These are phyloP conservation scores for Canavalia gladiata DNA, from an alignment of 306 rosid species.

Conservation along the genomic window DNA sequence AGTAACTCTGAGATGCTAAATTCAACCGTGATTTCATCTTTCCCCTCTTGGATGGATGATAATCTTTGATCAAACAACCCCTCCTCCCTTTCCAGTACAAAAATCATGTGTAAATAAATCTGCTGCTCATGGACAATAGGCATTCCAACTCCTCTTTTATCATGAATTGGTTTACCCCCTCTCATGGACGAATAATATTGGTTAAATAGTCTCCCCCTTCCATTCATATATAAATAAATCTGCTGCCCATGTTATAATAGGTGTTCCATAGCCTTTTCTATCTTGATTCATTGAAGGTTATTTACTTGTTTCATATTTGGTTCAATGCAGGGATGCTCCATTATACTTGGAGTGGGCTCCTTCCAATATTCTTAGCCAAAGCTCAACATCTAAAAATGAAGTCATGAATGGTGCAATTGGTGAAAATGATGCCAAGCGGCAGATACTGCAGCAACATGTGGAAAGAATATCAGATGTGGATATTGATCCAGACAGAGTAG, in stretches of 20 bases:
- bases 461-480: conserved; percentile 71
- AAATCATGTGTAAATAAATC: not conserved
- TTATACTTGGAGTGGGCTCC: conserved; percentile 98
- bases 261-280: conserved; percentile 10
- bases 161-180: not conserved
- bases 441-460: conserved; percentile 67
- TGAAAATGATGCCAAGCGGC: conserved; percentile 75
- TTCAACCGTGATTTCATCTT: conserved; percentile 1
- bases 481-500: conserved; percentile 87
- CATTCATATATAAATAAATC: not conserved
- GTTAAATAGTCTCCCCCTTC: not conserved
- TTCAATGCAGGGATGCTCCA: conserved; percentile 80
- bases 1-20: conserved; percentile 11
- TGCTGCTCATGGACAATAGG: not conserved
- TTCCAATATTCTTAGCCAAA: conserved; percentile 67
- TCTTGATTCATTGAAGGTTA: conserved; percentile 37
- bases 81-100: no score
- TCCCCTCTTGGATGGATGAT: not conserved
- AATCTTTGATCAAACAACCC: conserved; percentile 10
- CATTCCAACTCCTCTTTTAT: not conserved
- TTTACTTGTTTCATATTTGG: conserved; percentile 38
- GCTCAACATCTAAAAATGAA: conserved; percentile 54
- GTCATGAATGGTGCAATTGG: conserved; percentile 59
- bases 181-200: not conserved
- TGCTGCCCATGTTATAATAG: conserved; percentile 24